Conservation (phyloP, 768 basidiomycete species). For the Trametopsis cervina region DNA sequence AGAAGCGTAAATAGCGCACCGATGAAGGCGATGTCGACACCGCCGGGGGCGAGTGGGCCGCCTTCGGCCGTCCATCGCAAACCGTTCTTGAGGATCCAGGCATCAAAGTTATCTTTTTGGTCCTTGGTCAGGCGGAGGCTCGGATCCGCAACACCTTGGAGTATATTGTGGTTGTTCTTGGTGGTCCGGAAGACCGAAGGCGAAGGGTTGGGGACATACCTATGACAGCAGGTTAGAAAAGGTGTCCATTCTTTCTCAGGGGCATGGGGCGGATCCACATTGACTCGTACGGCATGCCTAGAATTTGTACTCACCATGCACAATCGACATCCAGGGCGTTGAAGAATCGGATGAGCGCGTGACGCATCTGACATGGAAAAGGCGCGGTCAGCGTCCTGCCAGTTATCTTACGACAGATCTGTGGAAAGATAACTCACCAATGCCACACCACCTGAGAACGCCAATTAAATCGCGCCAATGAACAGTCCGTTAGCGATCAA, state of each 20-base stretch:
- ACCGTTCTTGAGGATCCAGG: conserved; percentile 89
- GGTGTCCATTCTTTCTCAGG: not conserved
- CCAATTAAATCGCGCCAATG: conserved; percentile 6
- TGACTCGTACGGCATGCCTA: conserved; percentile 1
- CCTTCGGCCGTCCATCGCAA: conserved; percentile 82
- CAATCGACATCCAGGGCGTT: conserved; percentile 71
- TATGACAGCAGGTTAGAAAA: conserved; percentile 21
- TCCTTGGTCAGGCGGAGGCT: conserved; percentile 72
- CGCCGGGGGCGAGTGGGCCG: conserved; percentile 76
- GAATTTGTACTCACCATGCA: conserved; percentile 50
- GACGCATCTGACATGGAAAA: conserved; percentile 62
- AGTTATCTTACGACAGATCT: conserved; percentile 12
- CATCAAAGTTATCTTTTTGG: conserved; percentile 73
- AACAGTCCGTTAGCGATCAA: conserved; percentile 18
- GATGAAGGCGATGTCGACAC: conserved; percentile 85
- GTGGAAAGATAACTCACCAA: conserved; percentile 58
- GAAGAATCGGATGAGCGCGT: conserved; percentile 86
- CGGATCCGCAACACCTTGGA: conserved; percentile 85
- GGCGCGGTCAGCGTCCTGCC: conserved; percentile 17
- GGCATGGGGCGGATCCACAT: conserved; percentile 1
- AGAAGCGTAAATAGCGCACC: conserved; percentile 35
- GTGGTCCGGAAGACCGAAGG: conserved; percentile 90
- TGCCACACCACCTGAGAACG: conserved; percentile 75
- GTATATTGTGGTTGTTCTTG: conserved; percentile 92
- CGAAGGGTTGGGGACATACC: conserved; percentile 86